Base-by-base conservation (phyloP, 2,329 filamentous ascomycete species). In the Fusarium fracticaudum region DNA sequence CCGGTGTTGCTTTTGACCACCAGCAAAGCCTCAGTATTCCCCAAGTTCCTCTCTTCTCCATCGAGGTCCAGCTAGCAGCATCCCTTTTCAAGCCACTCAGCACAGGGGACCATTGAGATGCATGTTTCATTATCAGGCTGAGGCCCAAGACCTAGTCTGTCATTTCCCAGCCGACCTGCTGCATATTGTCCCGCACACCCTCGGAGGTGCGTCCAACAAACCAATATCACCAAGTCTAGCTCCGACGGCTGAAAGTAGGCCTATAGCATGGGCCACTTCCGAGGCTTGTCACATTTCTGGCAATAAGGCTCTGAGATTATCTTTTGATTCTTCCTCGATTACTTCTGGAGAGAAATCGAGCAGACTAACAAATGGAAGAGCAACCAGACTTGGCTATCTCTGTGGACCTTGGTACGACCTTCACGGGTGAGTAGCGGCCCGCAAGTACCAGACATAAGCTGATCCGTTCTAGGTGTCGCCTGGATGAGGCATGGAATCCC, bases 331-430 rank as follows among this genome's bases (percentile, higher is more conserved):
- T 48, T 31, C n/a, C 20, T n/a, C 20, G 11, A n/a, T 24, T 51
- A 6, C 54, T 33, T 6, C 48, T 12, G 3, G 4, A n/a, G 18
- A 15, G 26, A n/a, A 41, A 29, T 31, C 35, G 17, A 54, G 40
- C 26, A 43, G 35, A n/a, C 17, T 26, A 51, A 41, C 57, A 26
- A 17, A 78, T 78, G 76, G 69, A 66, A 20, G 60, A 70, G 17
- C 67, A 74, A 45, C 82, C 84, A 38, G 83, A 85, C 62, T 77
- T 86, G 18, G 76, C 84, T 15, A 82, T 86, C 26, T 83, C 85
- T 17, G 76, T 87, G 22, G 85, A 86, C 66, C 73, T 86, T 22
- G 85, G 85, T 37, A 86, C 84, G 26, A 86, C 85, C 24, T 87
- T 83, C 53, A 86, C 85, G 62, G 85, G 85, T 80, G 79, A 73